A percentile compares a stretch with the other conserved stretches of the same genome.
phyloP scores from a whole-genome alignment of 2,329 filamentous ascomycete species.

The Alternaria sp. region DNA sequence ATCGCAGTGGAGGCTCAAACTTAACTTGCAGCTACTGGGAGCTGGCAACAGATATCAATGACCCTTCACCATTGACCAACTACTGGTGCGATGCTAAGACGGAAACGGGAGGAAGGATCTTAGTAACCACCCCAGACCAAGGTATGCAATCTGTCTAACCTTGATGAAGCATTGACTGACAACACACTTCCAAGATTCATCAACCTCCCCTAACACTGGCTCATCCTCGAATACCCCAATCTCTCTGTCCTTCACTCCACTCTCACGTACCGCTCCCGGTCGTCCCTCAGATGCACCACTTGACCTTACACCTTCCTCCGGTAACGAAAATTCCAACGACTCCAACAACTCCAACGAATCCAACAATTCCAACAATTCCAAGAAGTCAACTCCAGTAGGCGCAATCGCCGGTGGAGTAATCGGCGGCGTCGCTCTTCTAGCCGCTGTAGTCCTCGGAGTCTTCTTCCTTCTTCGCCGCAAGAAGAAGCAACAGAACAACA shows the following conservation, averaged over 20 bases:
- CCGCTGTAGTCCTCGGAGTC: conserved; percentile 13
- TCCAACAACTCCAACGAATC: not conserved
- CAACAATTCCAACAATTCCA: not conserved
- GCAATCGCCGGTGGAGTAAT: conserved; percentile 28
- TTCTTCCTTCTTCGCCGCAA: conserved; percentile 18
- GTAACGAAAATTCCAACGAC: not conserved
- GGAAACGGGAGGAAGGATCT: conserved; percentile 10
- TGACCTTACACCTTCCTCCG: not conserved
- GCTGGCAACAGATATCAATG: conserved; percentile 13
- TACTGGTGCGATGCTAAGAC: conserved; percentile 21
- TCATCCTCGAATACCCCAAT: not conserved
- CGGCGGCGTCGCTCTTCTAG: conserved; percentile 23
- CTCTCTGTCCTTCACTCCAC: not conserved
- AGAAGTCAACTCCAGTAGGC: conserved; percentile 15
- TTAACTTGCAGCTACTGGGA: conserved; percentile 16
- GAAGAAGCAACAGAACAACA: conserved; percentile 6
- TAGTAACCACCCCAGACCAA: conserved; percentile 11
- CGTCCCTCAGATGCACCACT: not conserved
- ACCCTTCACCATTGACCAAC: conserved; percentile 15
- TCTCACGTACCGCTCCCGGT: not conserved
- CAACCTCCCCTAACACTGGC: not conserved
- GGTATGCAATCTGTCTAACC: not conserved
- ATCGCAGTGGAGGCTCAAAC: conserved; percentile 6
- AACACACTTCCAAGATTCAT: not conserved
- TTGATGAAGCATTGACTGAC: not conserved